These are phyloP conservation scores for Pleurotus pulmonarius DNA, from an alignment of 768 basidiomycete genomes.

Conservation along the genomic window DNA sequence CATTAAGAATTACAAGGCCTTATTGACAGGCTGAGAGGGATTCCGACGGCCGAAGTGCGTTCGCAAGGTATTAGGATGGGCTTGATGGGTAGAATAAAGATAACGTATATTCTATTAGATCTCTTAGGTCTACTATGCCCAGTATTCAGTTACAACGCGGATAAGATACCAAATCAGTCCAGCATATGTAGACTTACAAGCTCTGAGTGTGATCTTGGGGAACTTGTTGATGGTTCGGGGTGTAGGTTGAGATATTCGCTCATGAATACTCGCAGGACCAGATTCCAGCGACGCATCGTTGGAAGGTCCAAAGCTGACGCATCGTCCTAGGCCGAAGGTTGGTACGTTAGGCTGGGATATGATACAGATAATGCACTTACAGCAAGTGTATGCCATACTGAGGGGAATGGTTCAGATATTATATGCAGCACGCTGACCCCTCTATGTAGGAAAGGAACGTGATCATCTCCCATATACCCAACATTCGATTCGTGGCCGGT, in stretches of 20 bases:
- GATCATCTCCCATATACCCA: slow-evolving; percentile 86
- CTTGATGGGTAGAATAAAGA: neutral
- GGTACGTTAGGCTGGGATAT: neutral
- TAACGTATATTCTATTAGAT: too few relatives aligned
- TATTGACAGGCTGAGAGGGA: slow-evolving; percentile 18
- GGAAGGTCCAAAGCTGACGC: slow-evolving; percentile 79
- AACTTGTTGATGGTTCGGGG: slow-evolving; percentile 36
- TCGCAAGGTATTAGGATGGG: neutral
- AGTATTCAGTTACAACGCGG: too few relatives aligned
- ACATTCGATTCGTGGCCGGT: slow-evolving; percentile 29
- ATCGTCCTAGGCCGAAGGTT: slow-evolving; percentile 63
- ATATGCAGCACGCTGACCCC: slow-evolving; percentile 91
- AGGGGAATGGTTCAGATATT: slow-evolving; percentile 86
- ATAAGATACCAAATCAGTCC: neutral
- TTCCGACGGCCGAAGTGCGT: neutral
- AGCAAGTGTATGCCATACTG: slow-evolving; percentile 79
- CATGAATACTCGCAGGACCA: slow-evolving; percentile 83
- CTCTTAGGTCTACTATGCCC: too few relatives aligned
- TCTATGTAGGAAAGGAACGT: slow-evolving; percentile 78
- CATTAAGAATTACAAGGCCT: slow-evolving; percentile 31
- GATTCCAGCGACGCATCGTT: slow-evolving; percentile 87
- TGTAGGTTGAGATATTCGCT: slow-evolving; percentile 81
- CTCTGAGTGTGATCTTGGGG: slow-evolving; percentile 36
- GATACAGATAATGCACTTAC: slow-evolving; percentile 37
- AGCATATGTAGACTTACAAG: slow-evolving; percentile 37